Percentiles rank a stretch among this genome's conserved stretches.
These are phyloP conservation scores for Aurinia saxatilis DNA, from an alignment of 345 rosid species.

Conservation along the genomic window DNA sequence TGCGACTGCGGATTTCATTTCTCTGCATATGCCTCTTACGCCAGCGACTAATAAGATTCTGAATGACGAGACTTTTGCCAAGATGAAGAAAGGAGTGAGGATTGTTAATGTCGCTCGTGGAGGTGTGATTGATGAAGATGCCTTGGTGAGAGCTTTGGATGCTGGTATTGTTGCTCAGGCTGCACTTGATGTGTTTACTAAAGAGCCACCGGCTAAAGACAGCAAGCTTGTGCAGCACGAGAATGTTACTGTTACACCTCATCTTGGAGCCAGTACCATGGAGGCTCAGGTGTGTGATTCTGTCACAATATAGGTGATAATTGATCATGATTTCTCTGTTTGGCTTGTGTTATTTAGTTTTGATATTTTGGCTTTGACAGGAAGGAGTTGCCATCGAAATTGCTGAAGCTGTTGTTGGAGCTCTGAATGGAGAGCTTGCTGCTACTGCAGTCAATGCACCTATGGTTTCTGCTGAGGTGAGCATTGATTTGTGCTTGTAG, in stretches of 20 bases:
- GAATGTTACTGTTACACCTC: slow-evolving; percentile 76
- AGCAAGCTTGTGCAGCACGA: slow-evolving; percentile 75
- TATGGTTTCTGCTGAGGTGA: slow-evolving; percentile 72
- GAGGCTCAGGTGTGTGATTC: slow-evolving; percentile 72
- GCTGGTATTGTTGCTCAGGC: slow-evolving; percentile 88
- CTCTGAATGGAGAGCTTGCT: slow-evolving; percentile 85
- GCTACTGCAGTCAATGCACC: slow-evolving; percentile 94
- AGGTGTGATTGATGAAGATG: slow-evolving; percentile 89
- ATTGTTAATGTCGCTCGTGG: slow-evolving; percentile 91
- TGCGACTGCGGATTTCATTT: slow-evolving; percentile 72
- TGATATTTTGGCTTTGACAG: slow-evolving; percentile 29
- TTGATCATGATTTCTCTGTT: not conserved
- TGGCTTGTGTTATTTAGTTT: slow-evolving; percentile 3
- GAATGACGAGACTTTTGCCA: slow-evolving; percentile 71
- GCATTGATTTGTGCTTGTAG: not conserved
- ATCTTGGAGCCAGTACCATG: slow-evolving; percentile 87
- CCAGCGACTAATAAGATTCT: slow-evolving; percentile 65
- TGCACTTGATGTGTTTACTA: slow-evolving; percentile 79
- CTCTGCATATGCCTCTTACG: slow-evolving; percentile 87
- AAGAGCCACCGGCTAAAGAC: slow-evolving; percentile 67
- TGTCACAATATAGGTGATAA: not conserved
- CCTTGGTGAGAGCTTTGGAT: slow-evolving; percentile 76
- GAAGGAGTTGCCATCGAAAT: slow-evolving; percentile 93
- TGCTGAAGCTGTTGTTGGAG: slow-evolving; percentile 91
- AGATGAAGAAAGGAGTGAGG: slow-evolving; percentile 87